Evolutionary conservation across 1,284 basidiomycete genomes (phyloP), one percentile per base, ranked within the genome.

Genomic region (Termitomyces sp.): DNA sequence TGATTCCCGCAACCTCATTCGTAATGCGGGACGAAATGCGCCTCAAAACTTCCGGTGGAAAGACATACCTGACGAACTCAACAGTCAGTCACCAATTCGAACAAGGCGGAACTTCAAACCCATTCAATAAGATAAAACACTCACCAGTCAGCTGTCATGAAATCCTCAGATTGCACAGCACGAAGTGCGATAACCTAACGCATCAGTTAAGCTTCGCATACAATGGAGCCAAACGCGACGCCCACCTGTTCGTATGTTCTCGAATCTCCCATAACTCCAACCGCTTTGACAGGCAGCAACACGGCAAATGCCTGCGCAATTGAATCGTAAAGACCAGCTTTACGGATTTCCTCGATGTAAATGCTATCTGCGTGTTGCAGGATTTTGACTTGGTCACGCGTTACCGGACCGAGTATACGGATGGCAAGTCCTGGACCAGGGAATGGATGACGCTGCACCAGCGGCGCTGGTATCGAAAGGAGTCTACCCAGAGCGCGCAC

Each of bases 371-470:
- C 97, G 51, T 90, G 84, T 70, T 99, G 97, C n/a, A 97, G 79
- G 61, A 97, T 92, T 64, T 84, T 80, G 60, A 99, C 94, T 74
- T 99, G 97, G 40, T 90, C 90, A 48, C 90, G 85, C 19, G 87
- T 98, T 55, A 99, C 92, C 42, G 92, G 90, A 1, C 97, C 97
- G 21, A 99, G 82, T 62, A 99, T 99, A 41, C 97, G 93, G 68
- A 99, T 99, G n/a, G 97, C 96, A 44, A 99, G 86, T 52, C 96
- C 97, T 2, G 97, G 97, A 1, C 96, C 97, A 19, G 97, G 97
- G 86, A 99, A 99, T n/a, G 97, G 97, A 73, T 99, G 97, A 6
- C 97, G 86, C 61, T 94, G 92, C 30, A 99, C 96, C 42, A 99
- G 83, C 61, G 92, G 92, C 4, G 86, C 86, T 30, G 97, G 96